Base-by-base conservation (phyloP, 495 filamentous ascomycete species). In the Penicillium macrosclerotiorum region DNA sequence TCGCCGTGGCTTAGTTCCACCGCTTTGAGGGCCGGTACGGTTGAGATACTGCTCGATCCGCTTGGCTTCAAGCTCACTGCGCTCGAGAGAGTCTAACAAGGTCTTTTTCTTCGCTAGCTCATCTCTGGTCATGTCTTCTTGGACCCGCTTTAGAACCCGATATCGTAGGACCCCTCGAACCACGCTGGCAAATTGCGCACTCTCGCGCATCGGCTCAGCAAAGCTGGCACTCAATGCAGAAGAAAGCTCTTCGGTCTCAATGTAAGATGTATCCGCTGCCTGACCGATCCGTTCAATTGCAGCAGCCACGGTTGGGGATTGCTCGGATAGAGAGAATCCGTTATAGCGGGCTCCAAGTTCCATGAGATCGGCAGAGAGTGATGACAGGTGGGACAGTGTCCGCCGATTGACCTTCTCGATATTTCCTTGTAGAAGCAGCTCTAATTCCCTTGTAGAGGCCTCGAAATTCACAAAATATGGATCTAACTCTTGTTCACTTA, bases 191-290 rank as follows among this genome's bases (percentile, higher is more conserved):
- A 98, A 97, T 58, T 98, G 93, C 12, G 93, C 93, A 51, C 86
- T 94, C 65, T 98, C 93, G 25, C 93, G 79, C 87, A 98, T 94
- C 3, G 93, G 93, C 57, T 98, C 93, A 0, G 93, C 92, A 65
- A 98, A 98, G 50, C 80, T 88, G 1, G 90, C 89, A 12, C 89
- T 88, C 26, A 98, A 64, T 0, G 85, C 82, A 2, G 79, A 79
- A 1, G 91, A 90, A 2, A 98, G 72, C 57, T 97, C 93, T 55
- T 94, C 90, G 0, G 92, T 96, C 18, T 89, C 90, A 44, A 98
- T 91, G 58, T 96, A 98, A 1, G 94, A 96, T 1, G 87, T 89
- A 62, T 98, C 93, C 2, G 90, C 89, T 3, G 93, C 94, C 63
- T 98, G 94, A 0, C 93, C 93, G 30, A 92, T 81, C 37, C 90